Conservation (phyloP, 768 basidiomycete genomes). For the Auricularia sp. region DNA sequence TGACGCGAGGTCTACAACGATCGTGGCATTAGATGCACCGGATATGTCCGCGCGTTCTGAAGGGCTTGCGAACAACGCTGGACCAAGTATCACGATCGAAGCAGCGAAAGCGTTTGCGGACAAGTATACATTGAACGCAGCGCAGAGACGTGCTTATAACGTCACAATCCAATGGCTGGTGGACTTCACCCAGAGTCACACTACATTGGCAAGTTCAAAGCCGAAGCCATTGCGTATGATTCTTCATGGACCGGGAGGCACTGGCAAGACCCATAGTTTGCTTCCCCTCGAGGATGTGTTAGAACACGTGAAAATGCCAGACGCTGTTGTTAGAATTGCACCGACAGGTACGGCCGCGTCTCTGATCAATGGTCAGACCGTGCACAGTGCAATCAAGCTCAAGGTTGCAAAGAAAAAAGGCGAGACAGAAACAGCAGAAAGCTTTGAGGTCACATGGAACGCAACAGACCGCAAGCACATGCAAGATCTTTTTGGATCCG, state of each 20-base stretch:
- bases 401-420: conserved; percentile 11
- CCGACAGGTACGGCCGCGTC: conserved; percentile 23
- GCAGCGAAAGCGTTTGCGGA: too few species aligned
- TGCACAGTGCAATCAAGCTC: conserved; percentile 18
- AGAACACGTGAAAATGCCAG: conserved; percentile 11
- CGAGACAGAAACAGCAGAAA: background rate
- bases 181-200: background rate
- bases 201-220: background rate
- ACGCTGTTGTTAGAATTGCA: conserved; percentile 19
- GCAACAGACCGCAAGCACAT: conserved; percentile 10
- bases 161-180: background rate
- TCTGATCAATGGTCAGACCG: conserved; percentile 20
- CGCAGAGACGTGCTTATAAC: background rate
- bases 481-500: conserved; percentile 17
- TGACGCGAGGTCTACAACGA: too few species aligned
- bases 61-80: too few species aligned
- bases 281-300: conserved; percentile 17
- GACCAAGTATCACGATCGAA: too few species aligned
- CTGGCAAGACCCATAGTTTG: conserved; percentile 25
- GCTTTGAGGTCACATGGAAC: conserved; percentile 11
- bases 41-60: too few species aligned
- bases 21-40: too few species aligned
- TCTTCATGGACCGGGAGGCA: conserved; percentile 23
- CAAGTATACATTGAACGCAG: too few species aligned
- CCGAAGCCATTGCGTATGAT: conserved; percentile 9